Evolutionary conservation across 345 rosid genomes (phyloP), one percentile per base, ranked within the genome.

Genomic region (Linum trigynum): DNA sequence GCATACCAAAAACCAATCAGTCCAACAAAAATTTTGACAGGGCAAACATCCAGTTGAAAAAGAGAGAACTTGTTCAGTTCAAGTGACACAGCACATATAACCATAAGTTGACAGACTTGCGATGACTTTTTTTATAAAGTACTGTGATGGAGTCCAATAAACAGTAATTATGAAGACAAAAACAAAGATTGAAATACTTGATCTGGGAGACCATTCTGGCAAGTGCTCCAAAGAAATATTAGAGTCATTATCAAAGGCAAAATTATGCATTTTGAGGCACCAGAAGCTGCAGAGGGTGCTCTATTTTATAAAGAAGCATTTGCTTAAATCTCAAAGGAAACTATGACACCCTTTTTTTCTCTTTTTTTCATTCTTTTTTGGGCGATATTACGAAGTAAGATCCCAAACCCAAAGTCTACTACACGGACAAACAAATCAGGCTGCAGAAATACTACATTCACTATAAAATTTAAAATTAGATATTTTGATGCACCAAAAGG

Each of bases 1-100:
- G 61, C 63, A 72, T 15, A 48, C 53, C 53, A 48, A 48, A 11
- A 48, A 48, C 53, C 53, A 48, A 15, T 48, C 53, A 48, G 53
- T 48, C 53, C 12, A 48, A 48, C 32, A 23, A 23, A 48, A 48
- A 1, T 48, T 48, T 48, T 12, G 15, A 48, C 53, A 48, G 53
- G 9, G 11, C 14, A 48, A 48, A 48, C 53, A 48, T 10, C 53
- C 15, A 12, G 53, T 3, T 2, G 15, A 48, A 48, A 48, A 48
- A 9, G 14, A 48, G 14, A 48, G 53, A 48, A 48, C 53, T 48
- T 48, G 11, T 15, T 48, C 53, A 48, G 53, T 48, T 48, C 53
- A 48, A 48, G 14, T 48, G 53, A 48, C 53, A 48, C 53, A 10
- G 14, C 14, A 9, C 11, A 48, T 6, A 48, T 48, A 41, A 41